Evolutionary conservation across 345 rosid genomes (phyloP).

Genomic region (Hirschfeldia incana): DNA sequence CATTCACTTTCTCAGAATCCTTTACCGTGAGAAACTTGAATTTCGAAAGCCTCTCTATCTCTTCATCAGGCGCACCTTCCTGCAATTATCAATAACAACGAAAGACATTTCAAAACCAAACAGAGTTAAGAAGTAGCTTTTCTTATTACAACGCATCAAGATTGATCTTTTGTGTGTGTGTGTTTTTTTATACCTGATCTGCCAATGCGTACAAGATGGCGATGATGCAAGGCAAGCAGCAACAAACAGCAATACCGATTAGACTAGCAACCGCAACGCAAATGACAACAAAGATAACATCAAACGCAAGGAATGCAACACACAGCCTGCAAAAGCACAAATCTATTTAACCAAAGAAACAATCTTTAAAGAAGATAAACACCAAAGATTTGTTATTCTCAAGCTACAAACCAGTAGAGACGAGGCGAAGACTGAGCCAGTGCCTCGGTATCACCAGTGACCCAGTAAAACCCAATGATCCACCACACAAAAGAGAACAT

Average conservation of each 20-base stretch:
- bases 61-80: conserved; percentile 47
- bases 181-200: conserved; percentile 54
- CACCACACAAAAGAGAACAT: conserved; percentile 90
- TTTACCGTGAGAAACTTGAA: conserved; percentile 25
- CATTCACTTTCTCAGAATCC: conserved; percentile 42
- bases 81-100: neutral
- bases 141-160: neutral
- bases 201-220: conserved; percentile 80
- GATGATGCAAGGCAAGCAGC: conserved; percentile 92
- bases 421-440: conserved; percentile 56
- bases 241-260: conserved; percentile 85
- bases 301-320: conserved; percentile 79
- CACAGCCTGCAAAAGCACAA: conserved; percentile 43
- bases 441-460: conserved; percentile 53
- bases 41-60: conserved; percentile 32
- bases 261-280: conserved; percentile 76
- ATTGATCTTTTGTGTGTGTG: neutral
- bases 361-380: neutral
- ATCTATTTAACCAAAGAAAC: neutral
- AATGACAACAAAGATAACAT: conserved; percentile 73
- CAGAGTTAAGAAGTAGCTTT: neutral
- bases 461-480: conserved; percentile 88
- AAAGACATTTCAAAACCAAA: neutral
- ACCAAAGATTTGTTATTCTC: neutral
- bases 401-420: conserved; percentile 72